Percentiles rank a stretch among this genome's conserved stretches.
Evolutionary conservation across 169 alveolate species (phyloP).

Genomic region (Plasmodium ovale): DNA sequence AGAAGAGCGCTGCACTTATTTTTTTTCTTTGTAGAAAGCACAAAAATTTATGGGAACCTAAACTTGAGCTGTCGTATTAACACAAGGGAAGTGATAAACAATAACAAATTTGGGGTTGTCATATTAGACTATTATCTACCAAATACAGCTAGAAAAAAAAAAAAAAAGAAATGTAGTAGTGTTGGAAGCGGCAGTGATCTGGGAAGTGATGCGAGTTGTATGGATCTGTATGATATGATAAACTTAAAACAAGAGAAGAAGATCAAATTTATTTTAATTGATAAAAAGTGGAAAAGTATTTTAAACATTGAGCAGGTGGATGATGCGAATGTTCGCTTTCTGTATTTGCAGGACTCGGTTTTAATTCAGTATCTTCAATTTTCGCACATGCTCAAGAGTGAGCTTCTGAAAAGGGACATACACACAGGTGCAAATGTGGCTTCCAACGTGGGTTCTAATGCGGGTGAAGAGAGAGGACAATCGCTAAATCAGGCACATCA

Average conservation of each 20-base stretch:
- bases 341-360: slow-evolving; percentile 60
- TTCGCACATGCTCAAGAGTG: slow-evolving; percentile 22
- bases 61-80: slow-evolving; percentile 24
- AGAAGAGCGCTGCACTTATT: slow-evolving; percentile 4
- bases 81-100: slow-evolving; percentile 51
- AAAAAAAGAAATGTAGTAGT: slow-evolving; percentile 1
- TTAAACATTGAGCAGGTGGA: slow-evolving; percentile 20
- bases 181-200: background rate
- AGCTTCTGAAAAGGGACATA: background rate
- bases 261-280: slow-evolving; percentile 43
- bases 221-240: slow-evolving; percentile 49
- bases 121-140: slow-evolving; percentile 64
- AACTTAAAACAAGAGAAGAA: slow-evolving; percentile 59
- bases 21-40: slow-evolving; percentile 45
- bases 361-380: slow-evolving; percentile 62
- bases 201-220: background rate
- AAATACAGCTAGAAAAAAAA: slow-evolving; percentile 36
- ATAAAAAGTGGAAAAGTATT: slow-evolving; percentile 41
- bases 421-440: background rate
- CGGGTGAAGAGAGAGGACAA: background rate
- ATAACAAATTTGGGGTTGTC: slow-evolving; percentile 52
- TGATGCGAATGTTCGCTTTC: slow-evolving; percentile 15
- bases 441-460: background rate
- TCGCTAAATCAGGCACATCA: background rate
- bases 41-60: slow-evolving; percentile 30